Percentiles rank a stretch among this genome's conserved stretches.
These are phyloP conservation scores for Chalciporus pseudorubinellus DNA, from an alignment of 768 basidiomycete genomes.

Conservation along the genomic window DNA sequence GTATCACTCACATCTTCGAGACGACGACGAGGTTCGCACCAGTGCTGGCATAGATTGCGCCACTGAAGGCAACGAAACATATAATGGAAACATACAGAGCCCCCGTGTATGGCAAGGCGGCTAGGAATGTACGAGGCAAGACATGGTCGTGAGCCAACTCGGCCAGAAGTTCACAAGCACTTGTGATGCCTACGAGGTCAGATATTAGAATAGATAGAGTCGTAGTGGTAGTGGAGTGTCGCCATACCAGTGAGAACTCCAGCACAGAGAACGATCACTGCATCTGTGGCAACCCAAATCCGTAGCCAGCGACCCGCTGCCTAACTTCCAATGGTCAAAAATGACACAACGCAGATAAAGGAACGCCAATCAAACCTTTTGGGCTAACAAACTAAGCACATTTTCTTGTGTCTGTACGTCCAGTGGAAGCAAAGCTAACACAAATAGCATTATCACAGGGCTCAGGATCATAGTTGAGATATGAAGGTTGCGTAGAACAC, in stretches of 20 bases:
- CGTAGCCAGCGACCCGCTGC: conserved; percentile 61
- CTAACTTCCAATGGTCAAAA: conserved; percentile 29
- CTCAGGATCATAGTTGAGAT: conserved; percentile 56
- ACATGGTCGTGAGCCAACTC: conserved; percentile 60
- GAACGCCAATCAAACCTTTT: conserved; percentile 38
- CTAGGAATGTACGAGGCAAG: conserved; percentile 52
- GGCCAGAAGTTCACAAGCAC: conserved; percentile 57
- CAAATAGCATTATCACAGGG: conserved; percentile 53
- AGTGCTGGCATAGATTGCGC: conserved; percentile 55
- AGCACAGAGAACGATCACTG: conserved; percentile 68
- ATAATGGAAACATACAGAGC: conserved; percentile 53
- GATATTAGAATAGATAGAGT: not conserved
- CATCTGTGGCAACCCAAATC: conserved; percentile 61
- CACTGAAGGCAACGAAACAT: conserved; percentile 48
- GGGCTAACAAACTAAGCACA: conserved; percentile 61
- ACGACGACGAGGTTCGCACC: conserved; percentile 51
- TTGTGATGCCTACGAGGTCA: conserved; percentile 45
- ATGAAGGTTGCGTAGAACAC: conserved; percentile 65
- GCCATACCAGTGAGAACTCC: conserved; percentile 63
- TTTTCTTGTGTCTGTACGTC: conserved; percentile 51
- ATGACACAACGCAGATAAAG: not conserved
- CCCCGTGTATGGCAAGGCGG: conserved; percentile 46
- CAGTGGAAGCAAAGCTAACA: conserved; percentile 58
- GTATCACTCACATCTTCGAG: conserved; percentile 51
- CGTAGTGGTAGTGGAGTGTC: not conserved